Evolutionary conservation across 1,284 basidiomycete genomes (phyloP).

Genomic region (Naganishia sp.): DNA sequence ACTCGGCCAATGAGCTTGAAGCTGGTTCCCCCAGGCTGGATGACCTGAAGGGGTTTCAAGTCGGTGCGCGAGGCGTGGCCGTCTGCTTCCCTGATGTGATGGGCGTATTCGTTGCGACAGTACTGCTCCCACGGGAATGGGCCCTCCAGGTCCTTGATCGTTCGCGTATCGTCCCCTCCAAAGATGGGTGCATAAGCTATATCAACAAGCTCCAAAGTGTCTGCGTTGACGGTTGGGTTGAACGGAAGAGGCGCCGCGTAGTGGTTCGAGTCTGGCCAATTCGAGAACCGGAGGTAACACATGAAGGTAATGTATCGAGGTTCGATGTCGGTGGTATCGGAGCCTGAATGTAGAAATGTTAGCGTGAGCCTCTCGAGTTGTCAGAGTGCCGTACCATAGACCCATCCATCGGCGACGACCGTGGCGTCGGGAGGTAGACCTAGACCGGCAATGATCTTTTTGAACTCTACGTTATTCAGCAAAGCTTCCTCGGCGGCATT

Average conservation of each 20-base stretch:
- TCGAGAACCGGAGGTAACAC: slow-evolving; percentile 28
- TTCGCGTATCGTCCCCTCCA: slow-evolving; percentile 41
- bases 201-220: slow-evolving; percentile 38
- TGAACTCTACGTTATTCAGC: slow-evolving; percentile 40
- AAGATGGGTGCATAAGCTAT: slow-evolving; percentile 43
- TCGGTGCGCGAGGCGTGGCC: slow-evolving; percentile 65
- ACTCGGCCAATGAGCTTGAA: slow-evolving; percentile 79
- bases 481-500: slow-evolving; percentile 40
- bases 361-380: slow-evolving; percentile 6
- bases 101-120: slow-evolving; percentile 48
- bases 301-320: slow-evolving; percentile 34
- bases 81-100: slow-evolving; percentile 43
- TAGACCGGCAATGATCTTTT: slow-evolving; percentile 38
- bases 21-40: slow-evolving; percentile 88
- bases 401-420: slow-evolving; percentile 44
- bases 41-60: slow-evolving; percentile 78
- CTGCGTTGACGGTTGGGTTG: slow-evolving; percentile 45
- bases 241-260: slow-evolving; percentile 52
- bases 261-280: slow-evolving; percentile 42
- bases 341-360: slow-evolving; percentile 32
- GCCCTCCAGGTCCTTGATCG: slow-evolving; percentile 38
- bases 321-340: slow-evolving; percentile 24
- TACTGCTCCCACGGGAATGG: slow-evolving; percentile 44
- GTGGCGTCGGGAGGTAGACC: slow-evolving; percentile 38
- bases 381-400: slow-evolving; percentile 35